Evolutionary conservation across 768 basidiomycete species (phyloP).

Genomic region (Suillus ampliporus): DNA sequence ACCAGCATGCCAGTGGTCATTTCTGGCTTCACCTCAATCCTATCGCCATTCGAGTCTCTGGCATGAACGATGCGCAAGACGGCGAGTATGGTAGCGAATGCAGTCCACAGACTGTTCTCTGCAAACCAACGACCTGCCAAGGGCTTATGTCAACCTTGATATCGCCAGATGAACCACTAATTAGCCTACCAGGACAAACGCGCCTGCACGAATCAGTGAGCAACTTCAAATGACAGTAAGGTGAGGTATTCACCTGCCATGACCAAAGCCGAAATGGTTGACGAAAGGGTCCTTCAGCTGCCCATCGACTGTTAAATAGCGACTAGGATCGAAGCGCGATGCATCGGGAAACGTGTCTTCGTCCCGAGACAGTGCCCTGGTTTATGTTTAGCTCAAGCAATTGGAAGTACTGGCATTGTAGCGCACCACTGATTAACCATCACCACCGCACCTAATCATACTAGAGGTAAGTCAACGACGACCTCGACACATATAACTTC

Average conservation of each 20-base stretch:
- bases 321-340: slow-evolving; percentile 12
- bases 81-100: background rate
- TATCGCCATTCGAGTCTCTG: slow-evolving; percentile 1
- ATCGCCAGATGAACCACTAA: background rate
- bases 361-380: slow-evolving; percentile 5
- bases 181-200: slow-evolving; percentile 1
- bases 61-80: slow-evolving; percentile 2
- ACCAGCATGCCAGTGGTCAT: slow-evolving; percentile 1
- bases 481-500: background rate
- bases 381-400: background rate
- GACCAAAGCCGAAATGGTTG: slow-evolving; percentile 6
- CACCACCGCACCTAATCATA: slow-evolving; percentile 23
- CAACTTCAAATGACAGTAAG: background rate
- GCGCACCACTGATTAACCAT: slow-evolving; percentile 29
- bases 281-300: background rate
- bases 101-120: slow-evolving; percentile 7
- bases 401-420: background rate
- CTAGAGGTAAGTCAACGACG: no score
- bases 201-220: background rate
- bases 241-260: background rate
- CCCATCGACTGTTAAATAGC: slow-evolving; percentile 3
- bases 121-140: slow-evolving; percentile 5
- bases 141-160: no score
- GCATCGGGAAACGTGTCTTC: slow-evolving; percentile 2
- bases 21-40: slow-evolving; percentile 3